Evolutionary conservation across 495 filamentous ascomycete species (phyloP).

Genomic region (Penicillium robsamsonii): DNA sequence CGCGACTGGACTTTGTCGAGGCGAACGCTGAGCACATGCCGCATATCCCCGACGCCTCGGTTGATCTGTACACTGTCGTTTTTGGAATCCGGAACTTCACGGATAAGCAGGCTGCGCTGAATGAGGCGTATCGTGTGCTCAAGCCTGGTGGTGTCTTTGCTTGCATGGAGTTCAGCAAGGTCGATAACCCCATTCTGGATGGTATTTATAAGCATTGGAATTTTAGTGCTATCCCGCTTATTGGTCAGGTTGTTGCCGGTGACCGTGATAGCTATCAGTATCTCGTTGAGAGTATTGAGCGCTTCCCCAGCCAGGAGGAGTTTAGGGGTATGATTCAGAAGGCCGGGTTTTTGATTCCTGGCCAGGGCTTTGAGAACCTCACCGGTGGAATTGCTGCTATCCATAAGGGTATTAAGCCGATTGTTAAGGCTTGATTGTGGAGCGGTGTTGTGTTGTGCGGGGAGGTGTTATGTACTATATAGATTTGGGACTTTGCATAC

Average conservation of each 20-base stretch:
- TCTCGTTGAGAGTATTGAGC: conserved; percentile 95
- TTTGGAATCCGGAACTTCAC: conserved; percentile 98
- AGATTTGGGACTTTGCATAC: conserved; percentile 1
- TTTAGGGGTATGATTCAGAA: conserved; percentile 84
- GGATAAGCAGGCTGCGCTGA: conserved; percentile 73
- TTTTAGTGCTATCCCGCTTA: conserved; percentile 88
- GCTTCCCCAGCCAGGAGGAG: conserved; percentile 80
- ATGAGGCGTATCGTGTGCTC: conserved; percentile 81
- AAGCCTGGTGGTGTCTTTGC: conserved; percentile 96
- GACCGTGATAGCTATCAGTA: conserved; percentile 98
- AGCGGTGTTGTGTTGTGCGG: background rate
- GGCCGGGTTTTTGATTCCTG: conserved; percentile 83
- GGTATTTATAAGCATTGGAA: conserved; percentile 94
- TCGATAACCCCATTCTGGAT: conserved; percentile 69
- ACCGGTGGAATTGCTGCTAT: conserved; percentile 91
- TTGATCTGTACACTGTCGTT: conserved; percentile 96
- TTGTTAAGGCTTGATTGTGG: conserved; percentile 32
- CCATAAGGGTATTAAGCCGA: conserved; percentile 92
- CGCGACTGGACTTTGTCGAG: conserved; percentile 73
- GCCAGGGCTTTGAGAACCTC: conserved; percentile 80
- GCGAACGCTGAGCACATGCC: conserved; percentile 84
- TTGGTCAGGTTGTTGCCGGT: conserved; percentile 91
- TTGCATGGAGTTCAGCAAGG: conserved; percentile 92
- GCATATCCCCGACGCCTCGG: conserved; percentile 57
- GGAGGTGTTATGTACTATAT: conserved; percentile 7